Conservation (phyloP, 768 basidiomycete species). For the Podaxis sp. region DNA sequence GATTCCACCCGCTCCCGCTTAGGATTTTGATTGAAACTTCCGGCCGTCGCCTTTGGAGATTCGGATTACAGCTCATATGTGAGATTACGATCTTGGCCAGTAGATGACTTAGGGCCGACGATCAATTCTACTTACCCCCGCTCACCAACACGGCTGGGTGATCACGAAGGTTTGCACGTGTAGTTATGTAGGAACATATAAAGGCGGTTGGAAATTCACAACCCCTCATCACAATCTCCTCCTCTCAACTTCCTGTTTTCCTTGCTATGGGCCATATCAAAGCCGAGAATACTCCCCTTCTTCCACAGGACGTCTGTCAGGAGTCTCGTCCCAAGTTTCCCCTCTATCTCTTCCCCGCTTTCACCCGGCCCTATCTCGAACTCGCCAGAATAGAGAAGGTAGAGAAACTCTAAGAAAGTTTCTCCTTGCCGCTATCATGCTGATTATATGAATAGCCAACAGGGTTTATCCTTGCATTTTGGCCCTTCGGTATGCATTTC, state of each 20-base stretch:
- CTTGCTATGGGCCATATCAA: constrained; percentile 22
- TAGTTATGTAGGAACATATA: constrained; percentile 20
- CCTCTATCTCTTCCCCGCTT: constrained; percentile 29
- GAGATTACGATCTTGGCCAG: constrained; percentile 3
- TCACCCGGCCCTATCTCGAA: constrained; percentile 44
- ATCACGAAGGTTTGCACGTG: constrained; percentile 15
- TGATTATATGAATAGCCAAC: constrained; percentile 36
- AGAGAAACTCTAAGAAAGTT: constrained; percentile 6
- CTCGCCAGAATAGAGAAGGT: constrained; percentile 53
- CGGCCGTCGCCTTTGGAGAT: constrained; percentile 1
- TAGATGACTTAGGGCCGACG: constrained; percentile 4
- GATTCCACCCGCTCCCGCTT: constrained; percentile 12
- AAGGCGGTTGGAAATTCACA: constrained; percentile 9
- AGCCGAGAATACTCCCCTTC: constrained; percentile 26
- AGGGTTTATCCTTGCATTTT: constrained; percentile 52
- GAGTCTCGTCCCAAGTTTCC: constrained; percentile 29
- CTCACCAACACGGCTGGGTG: constrained; percentile 5
- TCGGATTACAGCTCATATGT: neutral
- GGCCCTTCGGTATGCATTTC: constrained; percentile 44
- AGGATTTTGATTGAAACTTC: constrained; percentile 9
- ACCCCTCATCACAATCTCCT: constrained; percentile 10
- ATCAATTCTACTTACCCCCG: constrained; percentile 4
- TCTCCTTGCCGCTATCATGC: neutral
- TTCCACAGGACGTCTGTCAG: constrained; percentile 20
- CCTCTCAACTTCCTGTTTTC: neutral